Base-by-base conservation (phyloP, 306 rosid genomes). In the Ormosia emarginata region DNA sequence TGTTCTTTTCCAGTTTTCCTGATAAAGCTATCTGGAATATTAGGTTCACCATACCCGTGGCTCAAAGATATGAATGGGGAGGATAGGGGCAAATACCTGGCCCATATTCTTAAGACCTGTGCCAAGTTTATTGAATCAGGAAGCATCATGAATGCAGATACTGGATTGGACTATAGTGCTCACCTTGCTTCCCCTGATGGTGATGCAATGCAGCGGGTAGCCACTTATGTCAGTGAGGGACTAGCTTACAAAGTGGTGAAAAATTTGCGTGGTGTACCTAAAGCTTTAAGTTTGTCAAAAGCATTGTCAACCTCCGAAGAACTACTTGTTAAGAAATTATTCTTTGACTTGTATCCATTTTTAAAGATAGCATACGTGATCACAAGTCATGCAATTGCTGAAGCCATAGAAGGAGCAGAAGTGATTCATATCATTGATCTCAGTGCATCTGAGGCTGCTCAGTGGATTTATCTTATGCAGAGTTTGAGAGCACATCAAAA, bases 381-480 rank as follows among this genome's bases (percentile, higher is more conserved):
- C 78, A 90, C 92, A 15, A 90, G 86, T 71, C 93, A 87, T 34
- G 88, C 97, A n/a, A 90, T 91, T 52, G 37, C 86, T 12, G 97
- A 91, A 75, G 88, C 91, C 2, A 90, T 91, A 93, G 81, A 79
- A 37, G 90, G 90, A 29, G 91, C 86, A 58, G 74, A 78, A 75
- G 46, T 65, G 56, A 71, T 93, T 70, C 91, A 93, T 62, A 85
- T 93, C 8, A 88, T 93, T 44, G 98, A 93, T 90, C 89, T 91
- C 3, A 87, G 86, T 69, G 80, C 92, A 4, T 86, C 68, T 64
- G 91, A 90, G 64, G 86, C 89, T 15, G 80, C 82, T 0, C 94
- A 89, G 62, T 91, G 92, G 97, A 80, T 82, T 32, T 64, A 67
- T 63, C 83, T 91, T 62, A 85, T 93, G 64, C 90, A 85, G 15